Conservation (phyloP, 768 basidiomycete genomes). For the Rhodotorula paludigena region DNA sequence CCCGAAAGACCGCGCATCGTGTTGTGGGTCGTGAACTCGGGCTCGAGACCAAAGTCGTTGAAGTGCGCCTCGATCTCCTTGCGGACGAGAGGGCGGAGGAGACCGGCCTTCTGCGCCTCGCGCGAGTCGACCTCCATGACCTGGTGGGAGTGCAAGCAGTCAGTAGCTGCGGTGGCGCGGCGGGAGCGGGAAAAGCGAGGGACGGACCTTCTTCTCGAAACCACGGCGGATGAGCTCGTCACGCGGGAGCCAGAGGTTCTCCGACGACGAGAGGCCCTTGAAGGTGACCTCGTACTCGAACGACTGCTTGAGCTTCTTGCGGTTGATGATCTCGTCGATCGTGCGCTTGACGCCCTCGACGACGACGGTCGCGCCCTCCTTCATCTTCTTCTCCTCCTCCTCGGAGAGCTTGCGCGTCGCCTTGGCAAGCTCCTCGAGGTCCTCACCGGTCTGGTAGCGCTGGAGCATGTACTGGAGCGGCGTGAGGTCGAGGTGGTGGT, state of each 20-base stretch:
- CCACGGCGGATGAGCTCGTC: slow-evolving; percentile 81
- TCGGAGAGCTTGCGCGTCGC: slow-evolving; percentile 75
- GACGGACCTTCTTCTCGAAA: slow-evolving; percentile 66
- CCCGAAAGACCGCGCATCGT: slow-evolving; percentile 95
- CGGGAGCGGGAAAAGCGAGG: slow-evolving; percentile 70
- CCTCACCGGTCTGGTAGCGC: slow-evolving; percentile 98
- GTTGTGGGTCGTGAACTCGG: slow-evolving; percentile 99
- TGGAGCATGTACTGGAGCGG: slow-evolving; percentile 96
- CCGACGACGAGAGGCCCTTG: slow-evolving; percentile 74
- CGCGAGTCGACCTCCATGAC: slow-evolving; percentile 78
- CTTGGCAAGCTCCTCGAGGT: slow-evolving; percentile 89
- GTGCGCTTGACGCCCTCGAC: slow-evolving; percentile 87
- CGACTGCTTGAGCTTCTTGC: slow-evolving; percentile 94
- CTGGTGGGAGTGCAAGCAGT: slow-evolving; percentile 54
- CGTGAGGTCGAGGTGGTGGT: slow-evolving; percentile 90
- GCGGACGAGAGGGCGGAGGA: slow-evolving; percentile 92
- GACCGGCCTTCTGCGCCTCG: slow-evolving; percentile 89
- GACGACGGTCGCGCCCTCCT: slow-evolving; percentile 81
- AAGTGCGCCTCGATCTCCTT: slow-evolving; percentile 99
- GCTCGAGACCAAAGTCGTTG: slow-evolving; percentile 96
- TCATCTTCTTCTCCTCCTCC: slow-evolving; percentile 74
- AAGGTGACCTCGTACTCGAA: slow-evolving; percentile 63
- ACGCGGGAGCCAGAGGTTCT: slow-evolving; percentile 86
- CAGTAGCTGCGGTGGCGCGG: slow-evolving; percentile 83
- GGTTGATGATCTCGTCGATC: slow-evolving; percentile 61